Conservation (phyloP, 2,329 filamentous ascomycete species). For the Epicoccum nigrum region DNA sequence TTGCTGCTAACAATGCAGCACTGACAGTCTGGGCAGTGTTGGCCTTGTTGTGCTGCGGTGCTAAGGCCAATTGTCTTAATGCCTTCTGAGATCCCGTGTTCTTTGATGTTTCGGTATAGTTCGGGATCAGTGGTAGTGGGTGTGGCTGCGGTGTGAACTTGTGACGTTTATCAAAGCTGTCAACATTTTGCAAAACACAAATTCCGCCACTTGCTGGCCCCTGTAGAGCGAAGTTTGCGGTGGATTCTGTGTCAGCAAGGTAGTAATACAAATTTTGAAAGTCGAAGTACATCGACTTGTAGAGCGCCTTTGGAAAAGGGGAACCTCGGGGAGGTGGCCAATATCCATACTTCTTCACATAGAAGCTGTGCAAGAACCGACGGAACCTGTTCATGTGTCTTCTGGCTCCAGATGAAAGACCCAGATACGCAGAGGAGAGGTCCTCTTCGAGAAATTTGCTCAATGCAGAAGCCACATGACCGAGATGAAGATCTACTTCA, state of each 20-base stretch:
- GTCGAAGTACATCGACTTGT: conserved; percentile 68
- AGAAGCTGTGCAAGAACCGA: conserved; percentile 70
- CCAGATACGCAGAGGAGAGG: conserved; percentile 69
- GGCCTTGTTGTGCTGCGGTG: conserved; percentile 49
- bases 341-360: conserved; percentile 70
- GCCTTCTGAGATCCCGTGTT: conserved; percentile 42
- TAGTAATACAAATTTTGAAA: conserved; percentile 75
- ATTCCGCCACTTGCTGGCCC: conserved; percentile 68
- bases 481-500: conserved; percentile 70
- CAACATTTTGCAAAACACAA: conserved; percentile 71
- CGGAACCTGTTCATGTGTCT: conserved; percentile 76
- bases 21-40: conserved; percentile 59
- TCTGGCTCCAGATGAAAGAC: conserved; percentile 64
- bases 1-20: conserved; percentile 59
- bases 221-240: conserved; percentile 57
- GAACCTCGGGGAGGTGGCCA: conserved; percentile 67
- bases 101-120: conserved; percentile 35
- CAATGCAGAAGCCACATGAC: conserved; percentile 63
- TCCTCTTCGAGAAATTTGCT: conserved; percentile 74
- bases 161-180: conserved; percentile 68
- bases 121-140: conserved; percentile 70
- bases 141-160: conserved; percentile 66
- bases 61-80: conserved; percentile 44
- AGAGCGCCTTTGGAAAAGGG: conserved; percentile 64
- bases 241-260: conserved; percentile 68